phyloP scores from a whole-genome alignment of 371 early-diverging fungal genomes.

The Mortierella sp. region DNA sequence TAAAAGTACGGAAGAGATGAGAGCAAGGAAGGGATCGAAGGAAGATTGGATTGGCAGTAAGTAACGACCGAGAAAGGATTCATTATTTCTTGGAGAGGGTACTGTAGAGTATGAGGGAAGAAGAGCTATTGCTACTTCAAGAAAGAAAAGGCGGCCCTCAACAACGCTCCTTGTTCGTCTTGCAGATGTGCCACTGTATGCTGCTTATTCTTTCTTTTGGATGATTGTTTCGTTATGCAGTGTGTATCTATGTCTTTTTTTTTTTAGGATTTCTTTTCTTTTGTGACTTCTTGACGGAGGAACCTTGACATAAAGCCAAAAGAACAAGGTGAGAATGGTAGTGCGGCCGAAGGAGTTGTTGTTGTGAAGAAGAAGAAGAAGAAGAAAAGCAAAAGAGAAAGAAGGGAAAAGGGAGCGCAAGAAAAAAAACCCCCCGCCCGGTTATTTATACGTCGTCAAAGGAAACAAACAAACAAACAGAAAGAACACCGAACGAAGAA shows the following conservation, averaged over 20 bases:
- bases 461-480: background rate
- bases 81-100: conserved; percentile 28
- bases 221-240: background rate
- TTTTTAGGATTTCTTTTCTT: background rate
- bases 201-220: background rate
- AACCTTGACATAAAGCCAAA: background rate
- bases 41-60: conserved; percentile 16
- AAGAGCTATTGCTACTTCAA: background rate
- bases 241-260: background rate
- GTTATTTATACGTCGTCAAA: conserved; percentile 1
- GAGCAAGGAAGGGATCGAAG: conserved; percentile 18
- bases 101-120: background rate
- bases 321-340: background rate
- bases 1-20: conserved; percentile 10
- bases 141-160: background rate
- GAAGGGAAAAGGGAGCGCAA: background rate
- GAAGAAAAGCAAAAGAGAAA: background rate
- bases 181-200: background rate
- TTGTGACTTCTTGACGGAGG: background rate
- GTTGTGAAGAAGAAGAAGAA: background rate
- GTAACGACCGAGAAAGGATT: conserved; percentile 30
- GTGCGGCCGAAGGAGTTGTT: background rate
- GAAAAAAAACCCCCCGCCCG: background rate
- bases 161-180: background rate
- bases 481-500: background rate